Percentiles rank a stretch among this genome's conserved stretches.
phyloP scores from a whole-genome alignment of 2,329 filamentous ascomycete genomes.

The Cryphonectria parasitica region DNA sequence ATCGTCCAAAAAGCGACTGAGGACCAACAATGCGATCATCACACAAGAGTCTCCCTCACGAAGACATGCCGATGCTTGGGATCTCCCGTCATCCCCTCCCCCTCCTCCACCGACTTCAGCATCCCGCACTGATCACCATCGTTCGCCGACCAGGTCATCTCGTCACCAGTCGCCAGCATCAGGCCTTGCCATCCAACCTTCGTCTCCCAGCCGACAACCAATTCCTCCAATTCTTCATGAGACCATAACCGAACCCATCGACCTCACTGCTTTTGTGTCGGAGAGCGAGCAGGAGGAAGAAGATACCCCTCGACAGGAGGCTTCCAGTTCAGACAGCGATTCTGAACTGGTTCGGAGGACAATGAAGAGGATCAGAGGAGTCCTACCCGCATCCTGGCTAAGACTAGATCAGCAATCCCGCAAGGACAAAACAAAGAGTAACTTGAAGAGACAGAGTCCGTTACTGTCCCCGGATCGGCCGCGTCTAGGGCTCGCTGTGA shows the following conservation, averaged over 20 bases:
- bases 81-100: slow-evolving; percentile 18
- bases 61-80: slow-evolving; percentile 16
- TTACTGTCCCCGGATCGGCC: slow-evolving; percentile 44
- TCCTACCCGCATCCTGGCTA: slow-evolving; percentile 70
- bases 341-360: slow-evolving; percentile 45
- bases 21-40: slow-evolving; percentile 15
- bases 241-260: slow-evolving; percentile 3
- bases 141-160: background rate
- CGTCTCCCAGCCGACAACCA: slow-evolving; percentile 2
- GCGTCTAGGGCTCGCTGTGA: slow-evolving; percentile 41
- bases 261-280: slow-evolving; percentile 19
- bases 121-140: slow-evolving; percentile 1
- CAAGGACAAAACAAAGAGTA: slow-evolving; percentile 38
- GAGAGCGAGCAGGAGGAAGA: slow-evolving; percentile 24
- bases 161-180: background rate
- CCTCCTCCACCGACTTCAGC: slow-evolving; percentile 10
- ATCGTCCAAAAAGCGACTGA: slow-evolving; percentile 35
- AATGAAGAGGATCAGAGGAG: slow-evolving; percentile 58
- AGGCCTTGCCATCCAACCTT: background rate
- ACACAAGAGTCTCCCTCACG: background rate
- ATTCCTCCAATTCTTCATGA: background rate
- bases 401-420: slow-evolving; percentile 57
- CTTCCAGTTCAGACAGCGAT: slow-evolving; percentile 44
- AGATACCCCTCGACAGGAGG: slow-evolving; percentile 32
- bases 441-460: slow-evolving; percentile 37